Conservation (phyloP, 495 filamentous ascomycete genomes). For the Cairneyella variabilis region DNA sequence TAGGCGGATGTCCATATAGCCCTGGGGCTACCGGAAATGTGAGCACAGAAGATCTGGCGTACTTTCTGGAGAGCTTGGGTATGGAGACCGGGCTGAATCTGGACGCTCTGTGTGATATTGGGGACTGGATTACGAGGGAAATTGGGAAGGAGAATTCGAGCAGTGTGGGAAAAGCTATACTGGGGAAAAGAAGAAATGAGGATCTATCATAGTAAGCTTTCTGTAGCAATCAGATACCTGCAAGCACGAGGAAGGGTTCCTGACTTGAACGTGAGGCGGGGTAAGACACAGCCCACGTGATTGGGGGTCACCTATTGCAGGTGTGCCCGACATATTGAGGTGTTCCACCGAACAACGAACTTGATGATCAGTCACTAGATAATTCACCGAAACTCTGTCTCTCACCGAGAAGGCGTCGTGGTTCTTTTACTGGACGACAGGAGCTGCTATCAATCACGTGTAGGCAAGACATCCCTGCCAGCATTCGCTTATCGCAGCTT, state of each 20-base stretch:
- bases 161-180: slow-evolving; percentile 71
- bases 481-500: slow-evolving; percentile 24
- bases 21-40: slow-evolving; percentile 96
- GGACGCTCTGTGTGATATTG: slow-evolving; percentile 74
- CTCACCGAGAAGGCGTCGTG: too few species aligned
- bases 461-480: background rate
- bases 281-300: too few species aligned
- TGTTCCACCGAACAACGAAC: too few species aligned
- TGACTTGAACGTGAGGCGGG: too few species aligned
- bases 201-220: background rate
- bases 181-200: slow-evolving; percentile 45
- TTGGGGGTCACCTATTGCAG: too few species aligned
- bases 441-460: background rate
- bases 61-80: slow-evolving; percentile 82
- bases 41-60: slow-evolving; percentile 87
- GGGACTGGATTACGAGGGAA: slow-evolving; percentile 84
- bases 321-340: too few species aligned
- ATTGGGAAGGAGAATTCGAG: slow-evolving; percentile 73
- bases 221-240: too few species aligned
- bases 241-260: too few species aligned
- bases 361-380: too few species aligned
- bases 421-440: too few species aligned
- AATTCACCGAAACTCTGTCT: too few species aligned
- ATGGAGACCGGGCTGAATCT: slow-evolving; percentile 86
- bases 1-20: slow-evolving; percentile 92